phyloP scores from a whole-genome alignment of 2,329 filamentous ascomycete species.

The Fusarium circinatum region DNA sequence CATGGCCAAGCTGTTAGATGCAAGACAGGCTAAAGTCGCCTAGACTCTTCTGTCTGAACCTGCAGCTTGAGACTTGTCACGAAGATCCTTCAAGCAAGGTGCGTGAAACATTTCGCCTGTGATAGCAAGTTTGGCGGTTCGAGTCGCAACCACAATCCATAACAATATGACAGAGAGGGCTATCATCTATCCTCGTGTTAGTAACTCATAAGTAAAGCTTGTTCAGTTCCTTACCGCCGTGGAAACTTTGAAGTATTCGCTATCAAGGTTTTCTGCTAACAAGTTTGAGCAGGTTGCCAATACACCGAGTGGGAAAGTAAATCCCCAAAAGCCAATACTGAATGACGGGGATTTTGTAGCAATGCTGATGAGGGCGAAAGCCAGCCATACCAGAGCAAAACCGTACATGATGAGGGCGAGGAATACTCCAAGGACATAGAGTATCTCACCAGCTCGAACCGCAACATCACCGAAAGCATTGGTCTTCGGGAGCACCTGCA shows the following conservation, averaged over 20 bases:
- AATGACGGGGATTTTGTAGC: constrained; percentile 55
- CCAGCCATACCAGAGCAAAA: constrained; percentile 57
- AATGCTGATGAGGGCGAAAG: constrained; percentile 56
- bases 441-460: constrained; percentile 52
- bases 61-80: constrained; percentile 46
- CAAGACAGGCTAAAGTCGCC: background rate
- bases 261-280: constrained; percentile 55
- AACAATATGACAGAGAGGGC: constrained; percentile 54
- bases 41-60: constrained; percentile 45
- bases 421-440: constrained; percentile 68
- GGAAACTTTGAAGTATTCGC: constrained; percentile 55
- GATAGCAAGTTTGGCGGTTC: constrained; percentile 51
- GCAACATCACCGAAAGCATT: constrained; percentile 58
- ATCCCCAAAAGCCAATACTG: constrained; percentile 61
- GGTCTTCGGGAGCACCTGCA: constrained; percentile 53
- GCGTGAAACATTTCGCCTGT: constrained; percentile 58
- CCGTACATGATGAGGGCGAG: constrained; percentile 57
- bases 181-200: constrained; percentile 48
- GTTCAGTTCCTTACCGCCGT: constrained; percentile 46
- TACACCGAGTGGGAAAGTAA: constrained; percentile 59
- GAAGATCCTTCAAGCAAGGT: constrained; percentile 54
- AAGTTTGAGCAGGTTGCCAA: constrained; percentile 54
- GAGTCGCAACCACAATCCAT: constrained; percentile 54
- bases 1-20: background rate
- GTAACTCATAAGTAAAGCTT: background rate